Conservation (phyloP, 345 rosid species). For the Citrus cavaleriei region DNA sequence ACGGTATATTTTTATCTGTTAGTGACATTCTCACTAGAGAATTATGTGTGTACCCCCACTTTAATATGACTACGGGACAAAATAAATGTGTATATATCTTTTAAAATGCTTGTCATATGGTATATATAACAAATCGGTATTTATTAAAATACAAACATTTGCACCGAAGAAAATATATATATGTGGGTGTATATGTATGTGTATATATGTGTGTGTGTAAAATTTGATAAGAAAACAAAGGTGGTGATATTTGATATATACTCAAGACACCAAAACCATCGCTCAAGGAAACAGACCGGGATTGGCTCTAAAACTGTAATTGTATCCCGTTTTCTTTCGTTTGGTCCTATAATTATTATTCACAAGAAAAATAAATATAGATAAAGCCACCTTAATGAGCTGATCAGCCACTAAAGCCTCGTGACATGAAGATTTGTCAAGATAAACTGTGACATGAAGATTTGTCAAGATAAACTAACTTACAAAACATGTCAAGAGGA, state of each 20-base stretch:
- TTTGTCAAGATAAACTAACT: background rate
- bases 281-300: background rate
- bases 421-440: background rate
- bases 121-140: too few species aligned
- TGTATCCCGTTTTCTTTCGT: background rate
- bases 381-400: background rate
- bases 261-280: too few species aligned
- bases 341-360: background rate
- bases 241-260: background rate
- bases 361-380: background rate
- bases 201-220: too few species aligned
- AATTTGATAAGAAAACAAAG: too few species aligned
- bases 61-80: too few species aligned
- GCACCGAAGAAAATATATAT: too few species aligned
- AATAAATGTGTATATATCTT: too few species aligned
- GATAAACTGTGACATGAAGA: background rate
- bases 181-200: too few species aligned
- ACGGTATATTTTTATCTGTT: fast-evolving
- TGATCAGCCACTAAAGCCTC: background rate
- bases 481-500: background rate
- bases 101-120: too few species aligned
- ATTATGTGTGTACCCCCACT: too few species aligned
- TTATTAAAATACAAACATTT: too few species aligned
- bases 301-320: background rate
- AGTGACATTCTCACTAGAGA: too few species aligned